These are phyloP conservation scores for Dillenia suffruticosa DNA, from an alignment of 164 flowering plant genomes.

Conservation along the genomic window DNA sequence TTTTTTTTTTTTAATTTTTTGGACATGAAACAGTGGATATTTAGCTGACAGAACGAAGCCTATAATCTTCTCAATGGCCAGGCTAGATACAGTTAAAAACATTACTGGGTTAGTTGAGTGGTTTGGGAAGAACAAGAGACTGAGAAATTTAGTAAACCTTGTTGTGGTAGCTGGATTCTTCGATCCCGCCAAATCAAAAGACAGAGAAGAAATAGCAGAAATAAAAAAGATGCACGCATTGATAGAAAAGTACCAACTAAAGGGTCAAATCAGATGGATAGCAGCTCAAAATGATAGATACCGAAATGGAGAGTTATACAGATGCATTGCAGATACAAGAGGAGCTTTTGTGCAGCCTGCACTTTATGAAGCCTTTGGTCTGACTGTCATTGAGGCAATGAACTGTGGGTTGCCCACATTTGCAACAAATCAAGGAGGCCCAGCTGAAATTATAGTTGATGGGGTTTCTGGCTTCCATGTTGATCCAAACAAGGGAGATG, in stretches of 20 bases:
- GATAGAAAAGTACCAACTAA: constrained; percentile 66
- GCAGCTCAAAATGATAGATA: constrained; percentile 81
- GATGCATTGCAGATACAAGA: constrained; percentile 81
- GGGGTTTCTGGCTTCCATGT: constrained; percentile 86
- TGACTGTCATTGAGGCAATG: constrained; percentile 96
- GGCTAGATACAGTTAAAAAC: constrained; percentile 92
- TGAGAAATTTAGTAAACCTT: constrained; percentile 70
- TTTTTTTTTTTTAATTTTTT: no score
- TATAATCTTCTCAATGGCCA: constrained; percentile 96
- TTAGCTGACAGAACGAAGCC: constrained; percentile 80
- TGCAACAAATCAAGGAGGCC: constrained; percentile 95
- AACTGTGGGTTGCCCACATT: constrained; percentile 89
- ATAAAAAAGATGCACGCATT: constrained; percentile 77
- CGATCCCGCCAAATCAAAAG: constrained; percentile 80
- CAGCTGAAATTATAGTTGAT: constrained; percentile 90
- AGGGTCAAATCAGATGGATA: constrained; percentile 89
- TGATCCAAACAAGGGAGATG: constrained; percentile 82
- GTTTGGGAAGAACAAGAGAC: constrained; percentile 80
- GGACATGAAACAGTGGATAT: constrained; percentile 58
- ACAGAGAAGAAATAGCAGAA: constrained; percentile 88
- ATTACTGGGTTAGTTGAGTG: constrained; percentile 79
- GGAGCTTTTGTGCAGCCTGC: constrained; percentile 98
- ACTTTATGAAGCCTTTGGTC: constrained; percentile 85
- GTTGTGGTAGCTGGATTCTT: constrained; percentile 87
- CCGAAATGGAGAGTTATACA: constrained; percentile 83